Conservation (phyloP, 2,329 filamentous ascomycete species). For the Pezicula carpinea region DNA sequence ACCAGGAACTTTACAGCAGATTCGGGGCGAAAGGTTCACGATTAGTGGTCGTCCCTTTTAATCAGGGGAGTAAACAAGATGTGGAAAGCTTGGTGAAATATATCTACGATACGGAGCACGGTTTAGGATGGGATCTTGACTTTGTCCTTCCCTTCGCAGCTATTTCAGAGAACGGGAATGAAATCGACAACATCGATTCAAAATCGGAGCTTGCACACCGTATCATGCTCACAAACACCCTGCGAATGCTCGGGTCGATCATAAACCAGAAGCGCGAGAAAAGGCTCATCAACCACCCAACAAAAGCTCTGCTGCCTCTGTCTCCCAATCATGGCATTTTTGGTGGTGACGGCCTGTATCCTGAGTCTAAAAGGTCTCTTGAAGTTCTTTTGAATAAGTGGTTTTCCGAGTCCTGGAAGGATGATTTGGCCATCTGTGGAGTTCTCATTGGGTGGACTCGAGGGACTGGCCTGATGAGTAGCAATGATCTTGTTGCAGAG, state of each 20-base stretch:
- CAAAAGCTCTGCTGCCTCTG: slow-evolving; percentile 90
- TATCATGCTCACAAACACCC: slow-evolving; percentile 94
- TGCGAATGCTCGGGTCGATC: slow-evolving; percentile 81
- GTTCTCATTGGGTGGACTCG: slow-evolving; percentile 98
- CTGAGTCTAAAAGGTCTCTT: slow-evolving; percentile 90
- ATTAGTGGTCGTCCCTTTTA: slow-evolving; percentile 94
- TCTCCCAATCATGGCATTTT: slow-evolving; percentile 98
- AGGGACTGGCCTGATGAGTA: slow-evolving; percentile 91
- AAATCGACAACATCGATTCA: slow-evolving; percentile 91
- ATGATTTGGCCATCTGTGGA: slow-evolving; percentile 94
- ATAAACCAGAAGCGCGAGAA: slow-evolving; percentile 46
- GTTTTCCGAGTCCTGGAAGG: slow-evolving; percentile 92
- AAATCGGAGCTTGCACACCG: slow-evolving; percentile 94
- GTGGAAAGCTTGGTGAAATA: slow-evolving; percentile 87
- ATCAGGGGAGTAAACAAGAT: slow-evolving; percentile 95
- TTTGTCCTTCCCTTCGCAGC: slow-evolving; percentile 92
- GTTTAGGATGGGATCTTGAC: slow-evolving; percentile 94
- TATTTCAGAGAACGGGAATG: slow-evolving; percentile 90
- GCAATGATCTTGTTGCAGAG: slow-evolving; percentile 93
- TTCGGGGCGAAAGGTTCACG: slow-evolving; percentile 88
- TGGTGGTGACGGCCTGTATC: slow-evolving; percentile 92
- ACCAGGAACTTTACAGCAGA: slow-evolving; percentile 92
- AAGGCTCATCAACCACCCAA: slow-evolving; percentile 55
- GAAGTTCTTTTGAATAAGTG: slow-evolving; percentile 97
- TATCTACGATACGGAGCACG: slow-evolving; percentile 90